A percentile compares a stretch with the other conserved stretches of the same genome.
These are phyloP conservation scores for Teunomyces pallodes DNA, from an alignment of 805 yeast species.

Conservation along the genomic window DNA sequence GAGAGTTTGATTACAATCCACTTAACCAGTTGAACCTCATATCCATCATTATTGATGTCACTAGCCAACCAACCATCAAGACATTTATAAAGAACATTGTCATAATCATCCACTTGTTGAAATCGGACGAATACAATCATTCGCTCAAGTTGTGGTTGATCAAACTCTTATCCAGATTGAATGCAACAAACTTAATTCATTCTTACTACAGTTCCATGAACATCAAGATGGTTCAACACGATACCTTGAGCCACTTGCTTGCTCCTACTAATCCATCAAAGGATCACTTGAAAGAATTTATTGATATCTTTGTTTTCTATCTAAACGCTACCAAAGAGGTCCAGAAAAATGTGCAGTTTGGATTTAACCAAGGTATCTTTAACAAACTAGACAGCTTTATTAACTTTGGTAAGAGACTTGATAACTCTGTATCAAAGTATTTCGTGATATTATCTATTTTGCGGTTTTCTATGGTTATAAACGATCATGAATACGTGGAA, in stretches of 20 bases:
- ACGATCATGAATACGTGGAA: conserved; percentile 27
- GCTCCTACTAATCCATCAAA: conserved; percentile 34
- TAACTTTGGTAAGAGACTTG: conserved; percentile 53
- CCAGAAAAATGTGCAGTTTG: conserved; percentile 45
- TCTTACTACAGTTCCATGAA: conserved; percentile 53
- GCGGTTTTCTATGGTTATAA: conserved; percentile 30
- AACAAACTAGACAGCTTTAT: conserved; percentile 68
- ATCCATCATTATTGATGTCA: conserved; percentile 35
- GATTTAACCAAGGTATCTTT: conserved; percentile 58
- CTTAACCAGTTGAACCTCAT: conserved; percentile 66
- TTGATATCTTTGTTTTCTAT: conserved; percentile 48
- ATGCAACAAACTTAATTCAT: conserved; percentile 49
- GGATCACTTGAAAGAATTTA: conserved; percentile 18
- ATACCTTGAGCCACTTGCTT: conserved; percentile 55
- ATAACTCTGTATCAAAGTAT: conserved; percentile 48
- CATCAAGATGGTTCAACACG: conserved; percentile 75
- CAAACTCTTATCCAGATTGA: conserved; percentile 57
- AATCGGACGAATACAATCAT: conserved; percentile 67
- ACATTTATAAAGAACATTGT: conserved; percentile 40
- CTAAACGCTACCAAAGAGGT: conserved; percentile 52
- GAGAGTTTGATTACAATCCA: conserved; percentile 64
- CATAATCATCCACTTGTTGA: conserved; percentile 55
- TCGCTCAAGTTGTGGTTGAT: conserved; percentile 71
- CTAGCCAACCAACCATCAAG: conserved; percentile 19
- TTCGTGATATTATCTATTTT: conserved; percentile 32